Percentiles rank a stretch among this genome's conserved stretches.
Evolutionary conservation across 2,329 filamentous ascomycete species (phyloP).

Genomic region (Colletotrichum tamarilloi): DNA sequence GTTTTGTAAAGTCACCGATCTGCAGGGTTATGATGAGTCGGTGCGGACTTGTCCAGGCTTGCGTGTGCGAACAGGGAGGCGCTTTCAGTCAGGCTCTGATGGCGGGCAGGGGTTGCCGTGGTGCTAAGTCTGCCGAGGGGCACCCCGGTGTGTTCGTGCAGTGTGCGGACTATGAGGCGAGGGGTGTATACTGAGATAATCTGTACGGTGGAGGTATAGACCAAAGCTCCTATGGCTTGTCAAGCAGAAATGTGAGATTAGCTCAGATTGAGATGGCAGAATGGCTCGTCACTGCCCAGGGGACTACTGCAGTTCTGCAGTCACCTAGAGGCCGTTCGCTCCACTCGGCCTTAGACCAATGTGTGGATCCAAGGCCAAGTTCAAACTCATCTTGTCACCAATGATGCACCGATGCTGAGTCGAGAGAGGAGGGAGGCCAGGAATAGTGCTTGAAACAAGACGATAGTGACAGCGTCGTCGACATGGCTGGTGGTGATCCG

Average conservation of each 20-base stretch:
- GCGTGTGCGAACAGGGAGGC: conserved; percentile 29
- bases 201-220: conserved; percentile 10
- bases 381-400: conserved; percentile 35
- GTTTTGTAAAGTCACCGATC: conserved; percentile 24
- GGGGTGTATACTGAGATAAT: background rate
- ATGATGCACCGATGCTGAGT: conserved; percentile 28
- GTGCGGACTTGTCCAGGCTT: conserved; percentile 24
- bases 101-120: conserved; percentile 26
- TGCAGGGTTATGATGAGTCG: conserved; percentile 22
- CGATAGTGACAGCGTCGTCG: conserved; percentile 35
- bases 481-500: conserved; percentile 32
- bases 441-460: conserved; percentile 38
- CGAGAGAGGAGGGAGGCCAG: conserved; percentile 30
- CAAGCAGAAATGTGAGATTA: conserved; percentile 26
- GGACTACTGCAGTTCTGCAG: conserved; percentile 25
- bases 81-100: conserved; percentile 8
- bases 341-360: conserved; percentile 1
- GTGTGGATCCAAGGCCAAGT: conserved; percentile 30
- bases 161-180: conserved; percentile 1
- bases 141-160: conserved; percentile 32
- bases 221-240: conserved; percentile 26
- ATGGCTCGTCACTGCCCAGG: conserved; percentile 19
- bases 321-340: conserved; percentile 1
- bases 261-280: conserved; percentile 11
- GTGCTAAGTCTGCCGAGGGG: conserved; percentile 10